Percentiles rank a stretch among this genome's conserved stretches.
phyloP scores from a whole-genome alignment of 805 yeast genomes.

The Kodamaea fukazawae region DNA sequence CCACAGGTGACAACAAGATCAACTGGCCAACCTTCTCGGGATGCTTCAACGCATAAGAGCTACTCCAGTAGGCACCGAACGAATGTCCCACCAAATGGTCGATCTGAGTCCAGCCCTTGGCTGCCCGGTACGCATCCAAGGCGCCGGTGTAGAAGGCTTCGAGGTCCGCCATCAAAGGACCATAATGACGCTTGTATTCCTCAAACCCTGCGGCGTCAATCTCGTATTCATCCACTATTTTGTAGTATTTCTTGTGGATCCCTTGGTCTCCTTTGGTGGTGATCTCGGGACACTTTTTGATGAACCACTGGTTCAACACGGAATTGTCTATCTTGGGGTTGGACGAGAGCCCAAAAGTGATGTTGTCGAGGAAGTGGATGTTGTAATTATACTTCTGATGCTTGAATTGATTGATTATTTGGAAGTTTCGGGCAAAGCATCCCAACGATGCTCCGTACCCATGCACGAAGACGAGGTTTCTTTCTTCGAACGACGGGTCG shows the following conservation, averaged over 20 bases:
- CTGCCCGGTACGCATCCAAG: constrained; percentile 63
- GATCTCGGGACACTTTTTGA: constrained; percentile 21
- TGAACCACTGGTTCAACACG: constrained; percentile 19
- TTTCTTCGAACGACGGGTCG: constrained; percentile 20
- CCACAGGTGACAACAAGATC: constrained; percentile 71
- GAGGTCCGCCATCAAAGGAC: constrained; percentile 40
- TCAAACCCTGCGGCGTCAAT: constrained; percentile 24
- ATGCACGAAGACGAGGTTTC: constrained; percentile 50
- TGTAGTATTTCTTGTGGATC: constrained; percentile 38
- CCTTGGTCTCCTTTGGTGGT: constrained; percentile 15
- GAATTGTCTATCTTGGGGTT: constrained; percentile 32
- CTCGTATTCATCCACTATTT: constrained; percentile 35
- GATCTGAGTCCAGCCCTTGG: constrained; percentile 48
- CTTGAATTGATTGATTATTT: constrained; percentile 32
- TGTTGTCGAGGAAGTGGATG: constrained; percentile 49
- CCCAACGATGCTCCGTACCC: constrained; percentile 59
- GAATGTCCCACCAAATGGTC: constrained; percentile 73
- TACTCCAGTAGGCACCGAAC: constrained; percentile 72
- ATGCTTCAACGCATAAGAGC: constrained; percentile 57
- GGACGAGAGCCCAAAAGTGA: constrained; percentile 52
- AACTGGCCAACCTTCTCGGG: constrained; percentile 54
- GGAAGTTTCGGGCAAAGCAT: constrained; percentile 54
- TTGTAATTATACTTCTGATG: constrained; percentile 37
- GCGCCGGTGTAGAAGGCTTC: constrained; percentile 58
- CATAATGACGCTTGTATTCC: constrained; percentile 33